These are phyloP conservation scores for Leccinum fuscescens DNA, from an alignment of 1,284 basidiomycete species.

Conservation along the genomic window DNA sequence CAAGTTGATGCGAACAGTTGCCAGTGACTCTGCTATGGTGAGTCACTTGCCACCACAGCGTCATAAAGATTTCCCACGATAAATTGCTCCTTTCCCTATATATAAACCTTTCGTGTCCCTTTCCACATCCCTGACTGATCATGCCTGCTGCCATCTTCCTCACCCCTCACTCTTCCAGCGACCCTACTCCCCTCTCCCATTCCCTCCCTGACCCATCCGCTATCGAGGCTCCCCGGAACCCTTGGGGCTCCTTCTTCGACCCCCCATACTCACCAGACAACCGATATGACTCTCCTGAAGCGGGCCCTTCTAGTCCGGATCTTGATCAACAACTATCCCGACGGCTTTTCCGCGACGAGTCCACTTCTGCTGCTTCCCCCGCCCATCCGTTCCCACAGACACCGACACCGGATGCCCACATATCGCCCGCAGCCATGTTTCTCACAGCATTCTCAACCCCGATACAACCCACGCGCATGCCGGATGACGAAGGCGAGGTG, in stretches of 20 bases:
- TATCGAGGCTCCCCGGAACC: slow-evolving; percentile 6
- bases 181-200: slow-evolving; percentile 11
- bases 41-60: too few relatives aligned
- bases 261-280: slow-evolving; percentile 2
- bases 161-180: background rate
- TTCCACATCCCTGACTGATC: slow-evolving; percentile 1
- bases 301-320: slow-evolving; percentile 19
- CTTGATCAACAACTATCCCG: slow-evolving; percentile 29
- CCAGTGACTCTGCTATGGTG: too few relatives aligned
- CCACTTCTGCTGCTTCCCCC: background rate
- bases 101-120: background rate
- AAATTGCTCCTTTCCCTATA: slow-evolving; percentile 19
- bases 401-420: slow-evolving; percentile 24
- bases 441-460: slow-evolving; percentile 63
- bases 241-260: slow-evolving; percentile 16
- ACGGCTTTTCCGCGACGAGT: slow-evolving; percentile 16
- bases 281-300: background rate
- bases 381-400: slow-evolving; percentile 7
- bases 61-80: slow-evolving; percentile 17
- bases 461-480: slow-evolving; percentile 29
- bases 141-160: slow-evolving; percentile 8
- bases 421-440: slow-evolving; percentile 78
- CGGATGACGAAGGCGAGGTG: slow-evolving; percentile 59
- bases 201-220: slow-evolving; percentile 1
- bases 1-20: too few relatives aligned